A percentile compares a stretch with the other conserved stretches of the same genome.
phyloP scores from a whole-genome alignment of 192 early-diverging fungal genomes.

The Podila minutissima region DNA sequence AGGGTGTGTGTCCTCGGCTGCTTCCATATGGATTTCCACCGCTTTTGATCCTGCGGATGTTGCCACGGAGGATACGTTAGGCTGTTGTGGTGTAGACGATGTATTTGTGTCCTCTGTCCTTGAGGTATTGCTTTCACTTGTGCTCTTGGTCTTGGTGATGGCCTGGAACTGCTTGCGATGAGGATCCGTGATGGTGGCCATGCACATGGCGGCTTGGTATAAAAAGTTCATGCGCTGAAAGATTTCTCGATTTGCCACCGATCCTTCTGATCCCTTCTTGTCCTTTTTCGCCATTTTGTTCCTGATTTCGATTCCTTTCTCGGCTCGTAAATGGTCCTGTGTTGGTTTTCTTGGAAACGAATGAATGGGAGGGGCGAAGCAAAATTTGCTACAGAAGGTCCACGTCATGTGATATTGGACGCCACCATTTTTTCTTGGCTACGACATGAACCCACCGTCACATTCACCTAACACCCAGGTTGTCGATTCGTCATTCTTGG shows the following conservation, averaged over 20 bases:
- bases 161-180: background rate
- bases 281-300: constrained; percentile 43
- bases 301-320: background rate
- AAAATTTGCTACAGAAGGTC: background rate
- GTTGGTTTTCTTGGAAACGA: background rate
- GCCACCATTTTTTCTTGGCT: too few species aligned
- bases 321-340: background rate
- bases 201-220: constrained; percentile 67
- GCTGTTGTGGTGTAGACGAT: background rate
- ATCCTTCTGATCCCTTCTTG: constrained; percentile 35
- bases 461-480: too few species aligned
- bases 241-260: constrained; percentile 59
- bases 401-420: background rate
- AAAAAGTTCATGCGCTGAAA: constrained; percentile 76
- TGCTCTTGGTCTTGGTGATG: background rate
- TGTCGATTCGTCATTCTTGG: too few species aligned
- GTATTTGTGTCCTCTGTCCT: background rate
- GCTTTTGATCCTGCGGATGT: background rate
- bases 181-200: constrained; percentile 58
- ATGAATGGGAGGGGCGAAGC: background rate
- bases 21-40: background rate
- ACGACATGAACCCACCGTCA: too few species aligned
- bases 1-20: background rate
- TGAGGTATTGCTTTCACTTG: background rate
- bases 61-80: background rate